Percentiles rank a stretch among this genome's conserved stretches.
Evolutionary conservation across 306 rosid genomes (phyloP).

Genomic region (peach (Prunus persica)): DNA sequence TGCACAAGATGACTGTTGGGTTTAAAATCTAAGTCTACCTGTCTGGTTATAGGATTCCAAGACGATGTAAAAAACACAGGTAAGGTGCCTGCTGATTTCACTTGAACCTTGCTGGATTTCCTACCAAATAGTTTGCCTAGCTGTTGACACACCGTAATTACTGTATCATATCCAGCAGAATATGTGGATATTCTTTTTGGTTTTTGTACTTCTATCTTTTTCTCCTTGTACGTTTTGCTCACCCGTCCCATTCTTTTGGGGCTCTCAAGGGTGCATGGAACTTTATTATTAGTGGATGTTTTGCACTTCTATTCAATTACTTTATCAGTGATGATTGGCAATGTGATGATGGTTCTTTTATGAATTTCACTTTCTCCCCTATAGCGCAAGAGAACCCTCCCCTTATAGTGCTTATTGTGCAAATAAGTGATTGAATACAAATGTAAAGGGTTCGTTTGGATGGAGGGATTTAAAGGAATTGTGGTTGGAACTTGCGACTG

Average conservation of each 20-base stretch:
- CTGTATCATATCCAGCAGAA: constrained; percentile 51
- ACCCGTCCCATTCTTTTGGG: constrained; percentile 23
- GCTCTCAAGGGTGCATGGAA: constrained; percentile 31
- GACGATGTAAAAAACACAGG: constrained; percentile 58
- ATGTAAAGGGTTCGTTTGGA: too few species aligned
- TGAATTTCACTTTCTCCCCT: too few species aligned
- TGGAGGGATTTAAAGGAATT: too few species aligned
- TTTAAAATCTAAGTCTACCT: constrained; percentile 37
- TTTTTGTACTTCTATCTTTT: constrained; percentile 6
- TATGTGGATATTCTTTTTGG: constrained; percentile 35
- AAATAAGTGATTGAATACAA: too few species aligned
- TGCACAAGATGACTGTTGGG: constrained; percentile 42
- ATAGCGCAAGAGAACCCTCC: neutral
- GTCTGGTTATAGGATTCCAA: constrained; percentile 36
- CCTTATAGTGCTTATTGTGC: neutral
- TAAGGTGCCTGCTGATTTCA: constrained; percentile 43
- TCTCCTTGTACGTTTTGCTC: constrained; percentile 4
- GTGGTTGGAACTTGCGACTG: too few species aligned
- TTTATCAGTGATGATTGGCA: neutral
- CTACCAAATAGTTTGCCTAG: constrained; percentile 45
- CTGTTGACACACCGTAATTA: constrained; percentile 31
- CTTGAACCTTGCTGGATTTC: constrained; percentile 49
- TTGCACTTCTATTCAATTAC: neutral
- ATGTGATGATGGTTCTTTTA: neutral
- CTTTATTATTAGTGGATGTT: constrained; percentile 40